phyloP scores from a whole-genome alignment of 192 early-diverging fungal species.

The Linnemannia hyalina region DNA sequence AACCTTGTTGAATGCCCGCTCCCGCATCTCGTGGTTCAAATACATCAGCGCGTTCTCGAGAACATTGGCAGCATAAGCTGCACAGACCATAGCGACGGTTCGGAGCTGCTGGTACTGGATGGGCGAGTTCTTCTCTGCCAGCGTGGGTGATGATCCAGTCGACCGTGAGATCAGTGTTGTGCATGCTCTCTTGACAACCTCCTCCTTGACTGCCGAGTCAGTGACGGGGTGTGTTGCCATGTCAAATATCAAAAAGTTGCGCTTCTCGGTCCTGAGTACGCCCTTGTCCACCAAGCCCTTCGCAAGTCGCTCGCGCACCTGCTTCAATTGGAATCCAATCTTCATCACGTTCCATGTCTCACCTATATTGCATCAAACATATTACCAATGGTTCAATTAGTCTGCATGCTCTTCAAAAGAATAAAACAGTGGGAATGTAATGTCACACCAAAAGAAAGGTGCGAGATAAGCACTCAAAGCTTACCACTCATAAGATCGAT shows the following conservation, averaged over 20 bases:
- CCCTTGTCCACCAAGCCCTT: slow-evolving; percentile 99
- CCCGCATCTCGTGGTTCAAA: slow-evolving; percentile 87
- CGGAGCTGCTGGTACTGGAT: slow-evolving; percentile 73
- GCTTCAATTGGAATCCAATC: slow-evolving; percentile 97
- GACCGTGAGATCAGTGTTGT: slow-evolving; percentile 84
- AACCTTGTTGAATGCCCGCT: slow-evolving; percentile 88
- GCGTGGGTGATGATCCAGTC: slow-evolving; percentile 64
- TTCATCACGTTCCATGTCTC: slow-evolving; percentile 99
- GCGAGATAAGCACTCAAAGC: background rate
- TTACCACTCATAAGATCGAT: slow-evolving; percentile 98
- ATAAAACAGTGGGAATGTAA: background rate
- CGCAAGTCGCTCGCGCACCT: slow-evolving; percentile 95
- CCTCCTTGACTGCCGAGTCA: slow-evolving; percentile 89
- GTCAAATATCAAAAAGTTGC: slow-evolving; percentile 96
- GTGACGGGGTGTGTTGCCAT: slow-evolving; percentile 98
- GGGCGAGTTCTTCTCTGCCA: slow-evolving; percentile 65
- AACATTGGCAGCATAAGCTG: slow-evolving; percentile 96
- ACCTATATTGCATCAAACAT: slow-evolving; percentile 63
- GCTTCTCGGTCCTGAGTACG: slow-evolving; percentile 94
- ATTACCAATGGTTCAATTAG: background rate
- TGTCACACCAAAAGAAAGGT: background rate
- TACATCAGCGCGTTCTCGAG: slow-evolving; percentile 93
- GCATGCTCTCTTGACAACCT: slow-evolving; percentile 85
- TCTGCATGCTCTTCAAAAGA: background rate
- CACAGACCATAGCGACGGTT: slow-evolving; percentile 91